Evolutionary conservation across 2,329 filamentous ascomycete species (phyloP).

Genomic region (Ramularia collo-cygni): DNA sequence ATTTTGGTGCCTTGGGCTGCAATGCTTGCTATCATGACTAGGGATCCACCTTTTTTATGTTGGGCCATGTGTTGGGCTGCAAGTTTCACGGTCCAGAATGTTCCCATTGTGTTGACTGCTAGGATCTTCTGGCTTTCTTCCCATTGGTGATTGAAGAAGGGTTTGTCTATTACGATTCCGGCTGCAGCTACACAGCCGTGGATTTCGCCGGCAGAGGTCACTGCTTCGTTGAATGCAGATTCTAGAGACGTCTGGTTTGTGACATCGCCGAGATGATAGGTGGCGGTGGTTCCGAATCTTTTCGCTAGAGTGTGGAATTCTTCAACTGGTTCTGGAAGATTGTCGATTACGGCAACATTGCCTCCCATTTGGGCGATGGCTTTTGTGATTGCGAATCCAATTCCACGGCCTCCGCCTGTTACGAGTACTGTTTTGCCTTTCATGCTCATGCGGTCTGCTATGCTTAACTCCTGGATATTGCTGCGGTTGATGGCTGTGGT

Average conservation of each 20-base stretch:
- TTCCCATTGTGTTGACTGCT: slow-evolving; percentile 30
- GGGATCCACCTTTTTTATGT: slow-evolving; percentile 27
- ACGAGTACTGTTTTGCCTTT: slow-evolving; percentile 7
- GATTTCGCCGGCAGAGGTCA: slow-evolving; percentile 10
- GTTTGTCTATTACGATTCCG: slow-evolving; percentile 15
- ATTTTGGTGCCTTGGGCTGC: slow-evolving; percentile 23
- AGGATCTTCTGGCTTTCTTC: slow-evolving; percentile 24
- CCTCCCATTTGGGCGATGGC: slow-evolving; percentile 12
- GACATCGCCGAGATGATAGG: slow-evolving; percentile 30
- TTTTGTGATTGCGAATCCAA: slow-evolving; percentile 10
- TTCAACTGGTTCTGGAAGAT: slow-evolving; percentile 37
- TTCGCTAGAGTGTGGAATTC: slow-evolving; percentile 26
- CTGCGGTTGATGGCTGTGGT: too few species aligned
- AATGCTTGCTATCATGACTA: slow-evolving; percentile 26
- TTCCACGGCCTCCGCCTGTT: slow-evolving; percentile 8
- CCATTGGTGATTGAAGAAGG: slow-evolving; percentile 15
- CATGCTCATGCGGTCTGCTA: slow-evolving; percentile 8
- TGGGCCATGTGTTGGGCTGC: slow-evolving; percentile 26
- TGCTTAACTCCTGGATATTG: neutral
- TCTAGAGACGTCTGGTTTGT: slow-evolving; percentile 13
- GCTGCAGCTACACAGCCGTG: slow-evolving; percentile 16
- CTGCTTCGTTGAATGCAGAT: slow-evolving; percentile 7
- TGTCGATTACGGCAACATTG: slow-evolving; percentile 54
- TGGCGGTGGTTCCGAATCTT: slow-evolving; percentile 55
- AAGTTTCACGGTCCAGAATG: slow-evolving; percentile 26